phyloP scores from a whole-genome alignment of 2,329 filamentous ascomycete genomes.

The Emericellopsis cladophorae region DNA sequence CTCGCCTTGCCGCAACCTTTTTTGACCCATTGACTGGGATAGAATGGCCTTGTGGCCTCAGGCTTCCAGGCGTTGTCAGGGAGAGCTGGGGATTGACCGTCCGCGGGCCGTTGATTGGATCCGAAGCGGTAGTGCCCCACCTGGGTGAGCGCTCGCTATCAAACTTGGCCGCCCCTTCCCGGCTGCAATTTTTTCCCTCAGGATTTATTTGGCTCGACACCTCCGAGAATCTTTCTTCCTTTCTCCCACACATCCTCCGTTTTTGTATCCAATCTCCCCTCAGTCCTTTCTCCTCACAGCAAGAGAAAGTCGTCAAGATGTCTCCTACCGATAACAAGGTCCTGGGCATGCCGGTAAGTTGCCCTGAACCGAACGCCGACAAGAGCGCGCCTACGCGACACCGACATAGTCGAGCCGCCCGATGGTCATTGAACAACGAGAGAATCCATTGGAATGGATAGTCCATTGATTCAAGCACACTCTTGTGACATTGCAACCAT shows the following conservation, averaged over 20 bases:
- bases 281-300: constrained; percentile 38
- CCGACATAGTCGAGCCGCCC: background rate
- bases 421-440: too few species aligned
- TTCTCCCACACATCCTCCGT: constrained; percentile 28
- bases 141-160: constrained; percentile 23
- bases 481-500: too few species aligned
- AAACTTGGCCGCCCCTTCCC: constrained; percentile 33
- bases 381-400: constrained; percentile 17
- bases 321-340: constrained; percentile 42
- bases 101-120: background rate
- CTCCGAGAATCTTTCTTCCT: constrained; percentile 22
- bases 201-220: constrained; percentile 29
- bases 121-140: background rate
- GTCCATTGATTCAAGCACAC: too few species aligned
- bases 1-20: too few species aligned
- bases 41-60: constrained; percentile 13
- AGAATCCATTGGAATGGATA: too few species aligned
- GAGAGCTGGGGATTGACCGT: constrained; percentile 3
- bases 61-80: constrained; percentile 12
- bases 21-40: too few species aligned
- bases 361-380: constrained; percentile 3
- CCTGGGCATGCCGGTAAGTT: constrained; percentile 56
- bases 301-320: constrained; percentile 39
- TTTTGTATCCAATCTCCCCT: constrained; percentile 45
- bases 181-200: constrained; percentile 40